Conservation (phyloP, 2,329 filamentous ascomycete genomes). For the Botrytis porri region DNA sequence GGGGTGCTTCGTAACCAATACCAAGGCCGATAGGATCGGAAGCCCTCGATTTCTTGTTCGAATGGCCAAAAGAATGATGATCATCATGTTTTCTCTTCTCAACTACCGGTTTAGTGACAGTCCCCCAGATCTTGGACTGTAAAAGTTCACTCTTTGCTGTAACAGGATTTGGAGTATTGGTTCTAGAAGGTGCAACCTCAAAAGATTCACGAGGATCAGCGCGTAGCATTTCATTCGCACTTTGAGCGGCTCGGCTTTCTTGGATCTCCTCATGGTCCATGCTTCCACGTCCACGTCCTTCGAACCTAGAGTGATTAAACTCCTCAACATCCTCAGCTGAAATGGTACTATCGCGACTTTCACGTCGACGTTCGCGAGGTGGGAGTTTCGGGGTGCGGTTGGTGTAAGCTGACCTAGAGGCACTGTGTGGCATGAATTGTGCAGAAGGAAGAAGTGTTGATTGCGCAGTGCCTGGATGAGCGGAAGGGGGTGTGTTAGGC, state of each 20-base stretch:
- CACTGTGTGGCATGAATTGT: conserved; percentile 59
- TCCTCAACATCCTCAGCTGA: conserved; percentile 61
- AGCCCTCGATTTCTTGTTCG: conserved; percentile 50
- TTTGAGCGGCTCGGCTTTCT: conserved; percentile 75
- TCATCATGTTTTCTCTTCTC: conserved; percentile 39
- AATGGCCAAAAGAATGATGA: conserved; percentile 16
- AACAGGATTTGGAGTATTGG: conserved; percentile 41
- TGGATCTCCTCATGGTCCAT: conserved; percentile 60
- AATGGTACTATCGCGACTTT: conserved; percentile 82
- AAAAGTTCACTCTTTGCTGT: conserved; percentile 44
- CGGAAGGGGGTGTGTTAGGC: conserved; percentile 67
- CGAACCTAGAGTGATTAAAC: conserved; percentile 50
- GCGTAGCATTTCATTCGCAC: conserved; percentile 71
- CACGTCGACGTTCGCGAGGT: conserved; percentile 55
- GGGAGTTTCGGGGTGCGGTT: conserved; percentile 26
- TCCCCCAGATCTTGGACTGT: conserved; percentile 63
- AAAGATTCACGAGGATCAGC: conserved; percentile 48
- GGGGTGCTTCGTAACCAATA: conserved; percentile 43
- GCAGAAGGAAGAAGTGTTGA: conserved; percentile 58
- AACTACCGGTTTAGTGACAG: conserved; percentile 51
- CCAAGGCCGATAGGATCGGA: conserved; percentile 52
- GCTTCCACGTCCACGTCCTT: conserved; percentile 32
- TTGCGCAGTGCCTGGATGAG: conserved; percentile 45
- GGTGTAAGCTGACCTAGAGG: conserved; percentile 47
- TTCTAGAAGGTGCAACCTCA: conserved; percentile 35